A percentile compares a stretch with the other conserved stretches of the same genome.
phyloP scores from a whole-genome alignment of 345 rosid species.

The Luvunga scandens region DNA sequence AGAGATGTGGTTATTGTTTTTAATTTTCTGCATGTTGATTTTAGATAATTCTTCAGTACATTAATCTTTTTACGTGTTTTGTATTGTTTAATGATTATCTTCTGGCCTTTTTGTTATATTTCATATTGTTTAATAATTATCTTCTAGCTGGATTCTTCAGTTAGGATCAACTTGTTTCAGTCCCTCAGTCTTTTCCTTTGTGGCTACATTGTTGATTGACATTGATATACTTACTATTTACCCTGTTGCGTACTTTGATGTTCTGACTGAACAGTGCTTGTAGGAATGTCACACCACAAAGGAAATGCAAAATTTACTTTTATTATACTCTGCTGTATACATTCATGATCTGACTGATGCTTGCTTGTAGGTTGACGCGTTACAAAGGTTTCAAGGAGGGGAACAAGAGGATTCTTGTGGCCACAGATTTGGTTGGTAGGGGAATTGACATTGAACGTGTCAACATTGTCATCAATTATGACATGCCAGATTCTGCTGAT shows the following conservation, averaged over 20 bases:
- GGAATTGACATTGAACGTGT: constrained; percentile 99
- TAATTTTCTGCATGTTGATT: not conserved
- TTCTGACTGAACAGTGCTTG: not conserved
- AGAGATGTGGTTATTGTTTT: not conserved
- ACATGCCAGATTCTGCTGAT: constrained; percentile 99
- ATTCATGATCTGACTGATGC: not conserved
- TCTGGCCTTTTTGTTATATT: too few relatives aligned
- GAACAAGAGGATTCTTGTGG: constrained; percentile 94
- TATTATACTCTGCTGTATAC: too few relatives aligned
- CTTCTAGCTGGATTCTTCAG: not conserved
- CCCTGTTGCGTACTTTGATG: too few relatives aligned
- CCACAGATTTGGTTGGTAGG: constrained; percentile 94
- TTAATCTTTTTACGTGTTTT: not conserved
- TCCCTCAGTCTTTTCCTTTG: not conserved
- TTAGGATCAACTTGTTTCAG: not conserved
- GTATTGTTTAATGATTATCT: not conserved
- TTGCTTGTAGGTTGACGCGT: constrained; percentile 77
- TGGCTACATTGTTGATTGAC: not conserved
- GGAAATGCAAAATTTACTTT: too few relatives aligned
- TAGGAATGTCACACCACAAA: constrained; percentile 31
- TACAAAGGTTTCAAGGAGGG: constrained; percentile 99
- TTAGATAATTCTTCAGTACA: not conserved
- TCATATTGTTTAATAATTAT: not conserved
- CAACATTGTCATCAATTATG: constrained; percentile 95
- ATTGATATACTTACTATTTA: not conserved